Base-by-base conservation (phyloP, 306 rosid species). In the Medicago lupulina region DNA sequence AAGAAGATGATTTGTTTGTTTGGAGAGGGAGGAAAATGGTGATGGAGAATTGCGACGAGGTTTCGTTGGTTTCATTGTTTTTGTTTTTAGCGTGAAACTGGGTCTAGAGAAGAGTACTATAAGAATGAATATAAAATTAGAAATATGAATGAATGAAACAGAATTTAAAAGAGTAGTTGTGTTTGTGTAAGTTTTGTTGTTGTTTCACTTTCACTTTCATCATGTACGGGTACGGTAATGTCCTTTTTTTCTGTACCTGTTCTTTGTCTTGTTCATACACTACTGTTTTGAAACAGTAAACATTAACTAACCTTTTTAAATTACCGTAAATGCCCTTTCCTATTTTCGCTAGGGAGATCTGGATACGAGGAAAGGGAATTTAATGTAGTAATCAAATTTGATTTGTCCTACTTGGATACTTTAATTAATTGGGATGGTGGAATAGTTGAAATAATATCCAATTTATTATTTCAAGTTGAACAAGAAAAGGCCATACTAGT, bases 1-100 rank as follows among this genome's bases (percentile, higher is more conserved):
- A 15, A 76, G 84, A 69, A 83, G 89, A 38, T 85, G 83, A 65
- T 76, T 84, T 62, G 64, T 61, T 71, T 49, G 71, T 55, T 74
- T 83, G 74, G 84, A 83, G 77, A 85, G 83, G 0, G 73, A 65
- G 49, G 21, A 62, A 18, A 83, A 76, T 0, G 76, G 65, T 13
- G 73, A 75, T 54, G 34, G 41, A 38, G 55, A 60, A 50, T 28
- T 60, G 71, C 39, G 65, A 55, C n/a, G 34, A 39, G 74, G 5
- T 55, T 66, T 61, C 23, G 60, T 21, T 5, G 25, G 72, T 17
- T 79, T 82, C 88, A 85, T 85, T 72, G 82, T 67, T 76, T 61
- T 18, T 3, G 46, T 1, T 54, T 53, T 63, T 51, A 8, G 23
- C 12, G 17, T 11, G 67, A 65, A 51, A 18, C 15, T 0, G 61